Evolutionary conservation across 768 basidiomycete species (phyloP), one percentile per base, ranked within the genome.

Genomic region (Arthromyces matolae): DNA sequence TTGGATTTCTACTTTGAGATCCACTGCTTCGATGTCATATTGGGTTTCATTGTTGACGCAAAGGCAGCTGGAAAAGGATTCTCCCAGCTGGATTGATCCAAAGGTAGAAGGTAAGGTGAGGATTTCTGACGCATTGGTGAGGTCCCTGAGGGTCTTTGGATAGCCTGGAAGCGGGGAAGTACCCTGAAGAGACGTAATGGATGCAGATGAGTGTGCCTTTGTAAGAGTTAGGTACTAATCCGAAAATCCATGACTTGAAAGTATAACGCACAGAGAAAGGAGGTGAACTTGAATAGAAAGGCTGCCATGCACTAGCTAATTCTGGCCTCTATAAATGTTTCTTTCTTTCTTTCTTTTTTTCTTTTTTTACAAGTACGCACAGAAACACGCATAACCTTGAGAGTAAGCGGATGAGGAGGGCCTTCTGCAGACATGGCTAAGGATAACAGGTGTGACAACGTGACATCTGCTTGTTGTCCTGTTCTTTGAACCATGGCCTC

Each of bases 371-470:
- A 38, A 37, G 36, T 44, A 82, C 88, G 66, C 69, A 92, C 89
- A 63, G 89, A 91, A 49, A 89, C 78, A 45, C 89, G 79, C 86
- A 92, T 92, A 48, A 91, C 89, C 65, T 92, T 92, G 56, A 92
- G 71, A 3, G 89, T 84, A 33, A 92, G 62, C 29, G 84, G 69
- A 63, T 90, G 87, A 1, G 75, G 71, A 46, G 79, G 76, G 31
- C 76, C 76, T 52, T 89, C 86, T 68, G 69, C 69, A 24, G n/a
- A n/a, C n/a, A n/a, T n/a, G n/a, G n/a, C n/a, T 28, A 23, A 46
- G 16, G 16, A 48, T 52, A 48, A 55, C 50, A 24, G 16, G 13
- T 50, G 52, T 56, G 52, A 56, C 52, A 31, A 22, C 27, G 59
- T 60, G 50, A 60, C 59, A 45, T 39, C 45, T 54, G 54, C 51